Evolutionary conservation across 2,329 filamentous ascomycete genomes (phyloP).

Genomic region (Xylariales sp.): DNA sequence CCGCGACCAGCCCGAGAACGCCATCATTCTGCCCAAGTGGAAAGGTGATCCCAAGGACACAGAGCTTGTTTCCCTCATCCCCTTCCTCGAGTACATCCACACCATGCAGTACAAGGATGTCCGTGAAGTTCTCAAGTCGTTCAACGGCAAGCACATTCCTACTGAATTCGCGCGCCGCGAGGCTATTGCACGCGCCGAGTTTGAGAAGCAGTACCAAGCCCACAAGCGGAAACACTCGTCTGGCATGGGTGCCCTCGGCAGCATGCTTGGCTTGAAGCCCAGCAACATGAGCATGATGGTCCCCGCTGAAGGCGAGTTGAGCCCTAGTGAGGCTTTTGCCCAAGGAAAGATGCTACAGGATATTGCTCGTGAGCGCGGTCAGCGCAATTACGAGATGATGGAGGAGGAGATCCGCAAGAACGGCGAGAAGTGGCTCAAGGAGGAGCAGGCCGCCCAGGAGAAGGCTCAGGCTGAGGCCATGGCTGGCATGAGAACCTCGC

Average conservation of each 20-base stretch:
- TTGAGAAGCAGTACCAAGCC: constrained; percentile 70
- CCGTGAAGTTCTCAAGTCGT: constrained; percentile 79
- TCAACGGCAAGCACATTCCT: constrained; percentile 85
- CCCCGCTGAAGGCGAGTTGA: constrained; percentile 61
- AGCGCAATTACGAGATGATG: constrained; percentile 82
- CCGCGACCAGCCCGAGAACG: constrained; percentile 91
- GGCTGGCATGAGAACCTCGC: constrained; percentile 83
- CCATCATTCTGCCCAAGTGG: constrained; percentile 89
- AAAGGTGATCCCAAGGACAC: constrained; percentile 77
- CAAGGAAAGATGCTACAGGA: constrained; percentile 98
- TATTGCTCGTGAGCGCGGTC: constrained; percentile 85
- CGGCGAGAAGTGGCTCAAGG: constrained; percentile 92
- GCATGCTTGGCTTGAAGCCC: constrained; percentile 73
- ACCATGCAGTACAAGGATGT: constrained; percentile 90
- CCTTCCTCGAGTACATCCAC: constrained; percentile 95
- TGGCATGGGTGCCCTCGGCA: constrained; percentile 65
- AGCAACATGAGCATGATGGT: constrained; percentile 59
- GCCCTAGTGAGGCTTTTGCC: constrained; percentile 70
- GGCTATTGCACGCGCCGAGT: constrained; percentile 77
- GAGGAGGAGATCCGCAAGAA: constrained; percentile 91
- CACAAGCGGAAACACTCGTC: constrained; percentile 60
- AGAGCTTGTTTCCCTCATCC: constrained; percentile 83
- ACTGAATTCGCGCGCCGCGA: constrained; percentile 86
- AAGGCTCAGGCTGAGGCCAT: constrained; percentile 86
- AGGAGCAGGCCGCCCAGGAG: constrained; percentile 85